Conservation (phyloP, 2,329 filamentous ascomycete genomes). For the Neonectria sp. region DNA sequence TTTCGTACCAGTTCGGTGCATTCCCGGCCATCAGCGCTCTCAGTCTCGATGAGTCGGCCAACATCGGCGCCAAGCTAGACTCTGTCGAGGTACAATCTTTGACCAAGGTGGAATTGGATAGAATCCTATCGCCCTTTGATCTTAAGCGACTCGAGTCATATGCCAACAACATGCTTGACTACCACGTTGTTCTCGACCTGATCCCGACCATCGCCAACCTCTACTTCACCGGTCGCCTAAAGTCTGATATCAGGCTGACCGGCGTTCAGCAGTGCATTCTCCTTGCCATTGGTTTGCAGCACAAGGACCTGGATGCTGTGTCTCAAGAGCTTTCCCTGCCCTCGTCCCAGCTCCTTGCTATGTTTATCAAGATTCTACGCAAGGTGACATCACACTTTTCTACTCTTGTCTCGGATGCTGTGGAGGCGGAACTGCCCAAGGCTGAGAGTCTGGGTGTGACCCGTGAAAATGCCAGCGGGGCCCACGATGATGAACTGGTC, state of each 20-base stretch:
- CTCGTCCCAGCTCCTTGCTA: conserved; percentile 87
- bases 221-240: conserved; percentile 87
- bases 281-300: conserved; percentile 91
- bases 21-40: conserved; percentile 86
- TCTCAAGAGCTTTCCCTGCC: conserved; percentile 84
- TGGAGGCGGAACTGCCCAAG: conserved; percentile 76
- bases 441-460: conserved; percentile 71
- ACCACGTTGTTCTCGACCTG: conserved; percentile 96
- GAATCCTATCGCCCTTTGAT: conserved; percentile 88
- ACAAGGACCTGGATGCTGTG: conserved; percentile 86
- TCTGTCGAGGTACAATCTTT: conserved; percentile 66
- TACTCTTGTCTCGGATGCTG: conserved; percentile 80
- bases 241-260: conserved; percentile 76
- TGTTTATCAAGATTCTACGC: conserved; percentile 96
- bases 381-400: conserved; percentile 89
- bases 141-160: conserved; percentile 96
- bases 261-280: conserved; percentile 91
- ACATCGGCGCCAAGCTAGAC: conserved; percentile 78
- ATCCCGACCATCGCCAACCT: conserved; percentile 85
- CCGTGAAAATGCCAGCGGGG: conserved; percentile 71
- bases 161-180: conserved; percentile 96
- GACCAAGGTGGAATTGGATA: conserved; percentile 83
- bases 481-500: conserved; percentile 78
- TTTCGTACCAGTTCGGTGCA: conserved; percentile 92
- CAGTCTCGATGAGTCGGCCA: conserved; percentile 90